A percentile compares a stretch with the other conserved stretches of the same genome.
phyloP scores from a whole-genome alignment of 1,139 yeast species.

The Yamadazyma jaroonii region DNA sequence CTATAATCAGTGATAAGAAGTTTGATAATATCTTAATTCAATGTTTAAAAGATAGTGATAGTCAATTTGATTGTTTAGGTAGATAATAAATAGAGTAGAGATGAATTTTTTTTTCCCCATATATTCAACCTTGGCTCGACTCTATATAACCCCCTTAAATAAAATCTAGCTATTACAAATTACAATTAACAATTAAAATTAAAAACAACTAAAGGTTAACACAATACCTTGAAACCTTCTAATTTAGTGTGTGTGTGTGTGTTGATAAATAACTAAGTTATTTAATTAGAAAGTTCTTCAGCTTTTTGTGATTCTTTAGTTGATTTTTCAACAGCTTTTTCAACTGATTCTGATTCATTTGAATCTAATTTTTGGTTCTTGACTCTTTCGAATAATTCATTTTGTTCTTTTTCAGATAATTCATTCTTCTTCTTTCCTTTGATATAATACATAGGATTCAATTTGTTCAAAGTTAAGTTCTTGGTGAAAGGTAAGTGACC shows the following conservation, averaged over 20 bases:
- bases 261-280: constrained; percentile 1
- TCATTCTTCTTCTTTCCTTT: constrained; percentile 66
- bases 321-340: constrained; percentile 15
- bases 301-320: constrained; percentile 7
- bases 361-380: constrained; percentile 20
- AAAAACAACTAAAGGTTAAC: not conserved
- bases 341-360: constrained; percentile 20
- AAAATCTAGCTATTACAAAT: constrained; percentile 1
- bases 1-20: constrained; percentile 14
- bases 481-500: constrained; percentile 43
- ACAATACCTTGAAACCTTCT: constrained; percentile 1
- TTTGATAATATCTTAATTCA: constrained; percentile 29
- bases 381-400: constrained; percentile 49
- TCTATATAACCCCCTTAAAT: constrained; percentile 13
- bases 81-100: constrained; percentile 8
- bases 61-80: constrained; percentile 27
- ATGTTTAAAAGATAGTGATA: constrained; percentile 30
- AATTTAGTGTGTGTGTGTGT: constrained; percentile 15
- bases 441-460: constrained; percentile 72
- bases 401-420: constrained; percentile 50
- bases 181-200: not conserved
- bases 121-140: constrained; percentile 17
- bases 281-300: constrained; percentile 5
- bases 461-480: constrained; percentile 47
- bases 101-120: constrained; percentile 10